Evolutionary conservation across 2,329 filamentous ascomycete species (phyloP), one percentile per base, ranked within the genome.

Genomic region (Botrytis elliptica): DNA sequence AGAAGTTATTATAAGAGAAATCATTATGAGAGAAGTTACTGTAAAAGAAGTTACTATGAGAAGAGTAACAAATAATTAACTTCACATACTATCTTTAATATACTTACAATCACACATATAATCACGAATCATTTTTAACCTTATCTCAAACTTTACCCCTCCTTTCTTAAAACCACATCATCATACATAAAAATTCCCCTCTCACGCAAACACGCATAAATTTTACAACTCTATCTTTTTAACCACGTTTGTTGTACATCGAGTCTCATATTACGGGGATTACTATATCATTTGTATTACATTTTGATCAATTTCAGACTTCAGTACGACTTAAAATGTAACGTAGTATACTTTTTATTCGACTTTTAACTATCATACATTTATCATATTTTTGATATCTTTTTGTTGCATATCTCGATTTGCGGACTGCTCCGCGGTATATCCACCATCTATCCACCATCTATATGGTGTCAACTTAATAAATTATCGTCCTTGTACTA

Each of bases 161-260:
- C 66, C 20, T 42, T 42, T n/a, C 6, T 8, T 42, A 8, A 18
- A 10, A 57, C 46, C 55, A 49, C 49, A n/a, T 68, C 66, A 57
- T 57, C 36, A 42, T 57, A 57, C 49, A 57, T 68, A 16, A 49
- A 42, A 68, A 40, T 14, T 57, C 36, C 25, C 64, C 33, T 40
- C 16, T 36, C 16, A 20, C 65, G 7, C 7, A 57, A 42, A 10
- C 49, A 57, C 66, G 66, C 36, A 68, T 68, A 22, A 3, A 18
- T 29, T 55, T 33, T 18, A 57, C n/a, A 42, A 52, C 38, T 12
- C 12, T 38, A 42, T 57, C 36, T 44, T 42, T 25, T 25, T 8
- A 14, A 18, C 66, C 46, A 42, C 66, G 36, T 69, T 69, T 69
- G 49, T 69, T 69, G 66, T 49, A 69, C 38, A 33, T 69, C 49